phyloP scores from a whole-genome alignment of 2,329 filamentous ascomycete genomes.

The Ramularia collo-cygni region DNA sequence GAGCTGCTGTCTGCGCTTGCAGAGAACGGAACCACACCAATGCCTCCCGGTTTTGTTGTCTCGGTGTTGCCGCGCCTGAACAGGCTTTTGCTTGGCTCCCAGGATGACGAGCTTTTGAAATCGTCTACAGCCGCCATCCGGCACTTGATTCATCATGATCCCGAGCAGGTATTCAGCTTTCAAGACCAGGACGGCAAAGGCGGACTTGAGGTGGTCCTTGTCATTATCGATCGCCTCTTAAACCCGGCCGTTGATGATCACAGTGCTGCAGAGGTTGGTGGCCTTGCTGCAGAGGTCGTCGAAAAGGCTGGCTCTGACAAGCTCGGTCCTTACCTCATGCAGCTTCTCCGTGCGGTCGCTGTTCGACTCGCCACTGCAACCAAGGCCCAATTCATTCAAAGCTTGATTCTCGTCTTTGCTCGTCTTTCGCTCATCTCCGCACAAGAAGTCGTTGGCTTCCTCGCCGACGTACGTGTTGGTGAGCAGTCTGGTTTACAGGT shows the following conservation, averaged over 20 bases:
- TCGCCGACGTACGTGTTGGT: slow-evolving; percentile 74
- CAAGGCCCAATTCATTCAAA: slow-evolving; percentile 88
- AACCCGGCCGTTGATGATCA: slow-evolving; percentile 82
- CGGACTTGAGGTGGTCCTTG: slow-evolving; percentile 79
- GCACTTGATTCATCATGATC: slow-evolving; percentile 83
- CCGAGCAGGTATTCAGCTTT: slow-evolving; percentile 83
- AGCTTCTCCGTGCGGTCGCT: slow-evolving; percentile 83
- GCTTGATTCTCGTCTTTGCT: slow-evolving; percentile 89
- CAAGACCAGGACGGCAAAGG: slow-evolving; percentile 70
- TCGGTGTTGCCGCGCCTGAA: slow-evolving; percentile 83
- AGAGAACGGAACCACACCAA: slow-evolving; percentile 74
- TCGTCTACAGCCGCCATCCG: slow-evolving; percentile 81
- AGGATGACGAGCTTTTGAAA: slow-evolving; percentile 82
- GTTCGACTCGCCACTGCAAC: slow-evolving; percentile 74
- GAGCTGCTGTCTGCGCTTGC: slow-evolving; percentile 76
- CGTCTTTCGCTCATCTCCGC: slow-evolving; percentile 78
- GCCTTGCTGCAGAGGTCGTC: slow-evolving; percentile 86
- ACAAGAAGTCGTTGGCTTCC: slow-evolving; percentile 83
- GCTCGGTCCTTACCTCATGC: slow-evolving; percentile 80
- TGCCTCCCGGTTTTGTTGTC: slow-evolving; percentile 79
- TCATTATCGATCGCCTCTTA: slow-evolving; percentile 87
- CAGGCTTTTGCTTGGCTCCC: slow-evolving; percentile 70
- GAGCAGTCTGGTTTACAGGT: slow-evolving; percentile 78
- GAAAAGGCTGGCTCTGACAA: slow-evolving; percentile 90
- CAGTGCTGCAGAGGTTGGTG: slow-evolving; percentile 90